phyloP scores from a whole-genome alignment of 1,284 basidiomycete species.

The Cutaneotrichosporon sp. region DNA sequence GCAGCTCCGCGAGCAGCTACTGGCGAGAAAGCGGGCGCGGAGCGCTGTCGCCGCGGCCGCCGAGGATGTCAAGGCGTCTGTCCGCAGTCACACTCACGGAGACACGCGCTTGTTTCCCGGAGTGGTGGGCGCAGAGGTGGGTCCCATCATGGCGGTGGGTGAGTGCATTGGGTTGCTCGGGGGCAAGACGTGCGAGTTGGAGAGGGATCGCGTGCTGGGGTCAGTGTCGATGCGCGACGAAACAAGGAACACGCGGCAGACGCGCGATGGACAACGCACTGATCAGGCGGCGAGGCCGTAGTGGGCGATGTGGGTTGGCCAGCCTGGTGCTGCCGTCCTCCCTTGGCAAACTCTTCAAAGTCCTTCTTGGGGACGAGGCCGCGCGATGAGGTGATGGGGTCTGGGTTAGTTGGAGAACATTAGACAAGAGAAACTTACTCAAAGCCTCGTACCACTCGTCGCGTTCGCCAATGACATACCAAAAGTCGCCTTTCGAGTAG shows the following conservation, averaged over 20 bases:
- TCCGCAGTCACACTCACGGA: conserved; percentile 27
- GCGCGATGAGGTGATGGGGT: conserved; percentile 86
- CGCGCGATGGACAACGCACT: conserved; percentile 4
- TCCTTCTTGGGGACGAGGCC: conserved; percentile 82
- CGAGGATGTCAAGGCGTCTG: conserved; percentile 7
- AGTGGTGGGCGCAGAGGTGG: conserved; percentile 13
- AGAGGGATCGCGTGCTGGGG: conserved; percentile 12
- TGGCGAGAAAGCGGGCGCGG: conserved; percentile 21
- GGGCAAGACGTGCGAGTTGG: conserved; percentile 1
- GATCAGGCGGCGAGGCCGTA: conserved; percentile 2
- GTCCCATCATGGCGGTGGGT: conserved; percentile 9
- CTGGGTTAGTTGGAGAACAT: conserved; percentile 24
- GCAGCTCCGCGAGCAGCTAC: conserved; percentile 20
- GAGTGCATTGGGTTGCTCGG: conserved; percentile 11
- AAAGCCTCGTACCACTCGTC: conserved; percentile 77
- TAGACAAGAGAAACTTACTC: conserved; percentile 56
- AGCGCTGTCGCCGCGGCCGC: conserved; percentile 6
- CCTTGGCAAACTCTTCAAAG: conserved; percentile 87
- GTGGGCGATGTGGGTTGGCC: neutral
- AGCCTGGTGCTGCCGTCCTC: conserved; percentile 40
- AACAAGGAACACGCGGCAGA: neutral
- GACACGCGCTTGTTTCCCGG: conserved; percentile 20
- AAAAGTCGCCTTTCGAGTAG: conserved; percentile 95
- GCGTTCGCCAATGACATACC: conserved; percentile 83
- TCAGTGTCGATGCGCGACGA: neutral